Conservation (phyloP, 2,329 filamentous ascomycete species). For the Monosporascus sp. region DNA sequence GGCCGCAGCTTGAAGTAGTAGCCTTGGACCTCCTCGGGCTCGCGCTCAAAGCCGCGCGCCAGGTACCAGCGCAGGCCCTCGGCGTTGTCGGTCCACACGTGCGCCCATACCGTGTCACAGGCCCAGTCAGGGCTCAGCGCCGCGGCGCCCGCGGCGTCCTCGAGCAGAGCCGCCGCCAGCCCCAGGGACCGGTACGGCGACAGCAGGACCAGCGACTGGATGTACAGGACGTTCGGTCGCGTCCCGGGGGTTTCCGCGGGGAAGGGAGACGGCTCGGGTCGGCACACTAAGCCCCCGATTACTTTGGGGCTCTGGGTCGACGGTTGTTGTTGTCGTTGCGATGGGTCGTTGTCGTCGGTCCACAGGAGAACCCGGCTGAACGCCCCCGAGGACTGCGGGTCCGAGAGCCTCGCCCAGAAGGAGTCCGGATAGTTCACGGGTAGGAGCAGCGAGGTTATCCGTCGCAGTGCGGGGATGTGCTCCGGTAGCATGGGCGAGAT, state of each 20-base stretch:
- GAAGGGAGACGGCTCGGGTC: constrained; percentile 48
- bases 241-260: constrained; percentile 9
- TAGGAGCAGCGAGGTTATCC: constrained; percentile 61
- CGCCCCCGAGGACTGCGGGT: constrained; percentile 43
- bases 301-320: constrained; percentile 37
- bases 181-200: constrained; percentile 59
- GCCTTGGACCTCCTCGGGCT: constrained; percentile 41
- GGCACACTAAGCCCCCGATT: constrained; percentile 57
- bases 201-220: constrained; percentile 59
- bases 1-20: constrained; percentile 61
- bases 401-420: constrained; percentile 54
- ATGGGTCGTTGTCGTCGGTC: constrained; percentile 33
- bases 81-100: constrained; percentile 64
- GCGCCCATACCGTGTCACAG: constrained; percentile 51
- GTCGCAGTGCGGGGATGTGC: constrained; percentile 54
- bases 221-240: constrained; percentile 48
- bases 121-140: constrained; percentile 28
- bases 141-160: constrained; percentile 43
- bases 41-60: constrained; percentile 47
- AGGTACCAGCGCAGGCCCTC: constrained; percentile 60
- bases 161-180: constrained; percentile 52
- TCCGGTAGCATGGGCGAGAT: constrained; percentile 45
- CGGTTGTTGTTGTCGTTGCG: neutral
- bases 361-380: constrained; percentile 59
- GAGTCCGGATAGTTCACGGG: constrained; percentile 59